Percentiles rank a stretch among this genome's conserved stretches.
phyloP scores from a whole-genome alignment of 192 early-diverging fungal genomes.

The Coemansia sp. region DNA sequence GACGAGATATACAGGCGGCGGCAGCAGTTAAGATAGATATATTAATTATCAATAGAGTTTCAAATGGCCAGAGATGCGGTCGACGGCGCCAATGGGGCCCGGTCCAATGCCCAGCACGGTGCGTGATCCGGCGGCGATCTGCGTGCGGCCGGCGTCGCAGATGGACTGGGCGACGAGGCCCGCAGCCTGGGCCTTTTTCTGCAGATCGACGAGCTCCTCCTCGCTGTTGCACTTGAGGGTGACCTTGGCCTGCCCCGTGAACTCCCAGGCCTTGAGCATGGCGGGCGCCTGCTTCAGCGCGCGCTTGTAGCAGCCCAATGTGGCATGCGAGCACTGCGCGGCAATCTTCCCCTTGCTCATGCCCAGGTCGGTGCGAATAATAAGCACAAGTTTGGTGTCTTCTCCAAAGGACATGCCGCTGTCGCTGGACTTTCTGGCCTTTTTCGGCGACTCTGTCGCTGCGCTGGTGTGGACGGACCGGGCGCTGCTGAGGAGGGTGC shows the following conservation, averaged over 20 bases:
- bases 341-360: slow-evolving; percentile 97
- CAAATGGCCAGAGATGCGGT: slow-evolving; percentile 58
- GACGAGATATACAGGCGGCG: slow-evolving; percentile 67
- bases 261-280: slow-evolving; percentile 67
- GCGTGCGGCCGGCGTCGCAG: slow-evolving; percentile 80
- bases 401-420: slow-evolving; percentile 1
- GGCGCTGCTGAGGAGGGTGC: neutral
- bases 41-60: slow-evolving; percentile 48
- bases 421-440: neutral
- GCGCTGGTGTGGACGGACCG: neutral
- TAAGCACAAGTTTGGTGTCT: slow-evolving; percentile 63
- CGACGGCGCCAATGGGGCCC: slow-evolving; percentile 56
- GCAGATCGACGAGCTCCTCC: slow-evolving; percentile 60
- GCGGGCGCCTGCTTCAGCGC: slow-evolving; percentile 52
- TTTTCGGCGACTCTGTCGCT: neutral
- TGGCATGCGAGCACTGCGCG: slow-evolving; percentile 93
- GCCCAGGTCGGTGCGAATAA: slow-evolving; percentile 84
- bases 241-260: slow-evolving; percentile 81
- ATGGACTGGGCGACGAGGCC: slow-evolving; percentile 61
- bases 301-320: slow-evolving; percentile 78
- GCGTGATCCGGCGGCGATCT: slow-evolving; percentile 80
- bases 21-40: neutral
- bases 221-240: slow-evolving; percentile 76
- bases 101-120: slow-evolving; percentile 96
- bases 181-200: slow-evolving; percentile 12